Conservation (phyloP, 352 stramenopile species). For the Phytopythium boreale region DNA sequence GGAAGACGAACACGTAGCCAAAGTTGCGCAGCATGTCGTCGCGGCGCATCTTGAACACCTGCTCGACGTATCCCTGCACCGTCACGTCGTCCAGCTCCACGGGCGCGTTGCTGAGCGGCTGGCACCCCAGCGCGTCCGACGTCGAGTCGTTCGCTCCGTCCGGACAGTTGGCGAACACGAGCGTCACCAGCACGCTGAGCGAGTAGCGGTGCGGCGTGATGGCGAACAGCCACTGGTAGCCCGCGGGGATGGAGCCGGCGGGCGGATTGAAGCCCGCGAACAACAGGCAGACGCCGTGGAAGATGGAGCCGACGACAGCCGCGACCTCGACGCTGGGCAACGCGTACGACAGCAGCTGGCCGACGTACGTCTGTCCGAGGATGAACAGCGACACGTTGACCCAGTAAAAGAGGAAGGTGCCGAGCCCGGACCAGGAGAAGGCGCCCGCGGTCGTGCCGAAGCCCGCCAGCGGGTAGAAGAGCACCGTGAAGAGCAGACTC, state of each 20-base stretch:
- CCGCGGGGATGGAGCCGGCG: constrained; percentile 28
- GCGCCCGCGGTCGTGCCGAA: constrained; percentile 13
- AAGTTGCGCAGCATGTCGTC: constrained; percentile 31
- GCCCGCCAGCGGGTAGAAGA: constrained; percentile 44
- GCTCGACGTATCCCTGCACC: constrained; percentile 29
- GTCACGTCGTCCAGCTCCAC: constrained; percentile 19
- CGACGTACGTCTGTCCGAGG: constrained; percentile 36
- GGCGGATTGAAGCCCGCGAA: constrained; percentile 64
- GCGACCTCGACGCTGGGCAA: constrained; percentile 35
- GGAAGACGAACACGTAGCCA: constrained; percentile 27
- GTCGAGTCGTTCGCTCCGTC: constrained; percentile 13
- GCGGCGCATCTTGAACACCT: constrained; percentile 33
- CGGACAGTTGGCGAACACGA: constrained; percentile 24
- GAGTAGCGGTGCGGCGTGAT: constrained; percentile 30
- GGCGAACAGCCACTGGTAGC: constrained; percentile 48
- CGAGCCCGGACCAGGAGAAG: constrained; percentile 11
- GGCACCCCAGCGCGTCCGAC: constrained; percentile 33
- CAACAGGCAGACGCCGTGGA: constrained; percentile 57
- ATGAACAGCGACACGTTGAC: constrained; percentile 32
- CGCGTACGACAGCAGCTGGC: constrained; percentile 27
- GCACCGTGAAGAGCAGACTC: constrained; percentile 27
- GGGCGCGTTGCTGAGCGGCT: constrained; percentile 26
- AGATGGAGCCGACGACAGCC: constrained; percentile 23
- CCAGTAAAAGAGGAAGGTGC: constrained; percentile 34
- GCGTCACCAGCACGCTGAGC: constrained; percentile 20